These are phyloP conservation scores for Penicillium psychrofluorescens DNA, from an alignment of 495 filamentous ascomycete species.

Conservation along the genomic window DNA sequence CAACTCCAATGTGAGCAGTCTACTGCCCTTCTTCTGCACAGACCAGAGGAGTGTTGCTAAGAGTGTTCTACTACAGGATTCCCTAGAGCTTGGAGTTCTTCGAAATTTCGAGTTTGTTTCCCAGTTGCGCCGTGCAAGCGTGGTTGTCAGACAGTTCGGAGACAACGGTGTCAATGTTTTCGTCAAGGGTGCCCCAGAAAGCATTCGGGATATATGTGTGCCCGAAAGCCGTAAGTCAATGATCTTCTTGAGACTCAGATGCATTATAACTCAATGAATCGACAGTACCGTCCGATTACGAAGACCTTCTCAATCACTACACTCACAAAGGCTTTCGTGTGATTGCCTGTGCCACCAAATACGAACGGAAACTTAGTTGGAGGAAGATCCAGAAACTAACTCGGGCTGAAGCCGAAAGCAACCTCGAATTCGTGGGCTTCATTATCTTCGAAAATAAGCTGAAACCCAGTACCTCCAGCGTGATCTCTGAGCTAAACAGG, in stretches of 20 bases:
- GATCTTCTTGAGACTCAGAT: neutral
- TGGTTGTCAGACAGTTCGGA: slow-evolving; percentile 81
- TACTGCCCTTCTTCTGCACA: slow-evolving; percentile 1
- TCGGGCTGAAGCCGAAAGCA: slow-evolving; percentile 71
- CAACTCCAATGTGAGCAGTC: too few relatives aligned
- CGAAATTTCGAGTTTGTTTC: slow-evolving; percentile 96
- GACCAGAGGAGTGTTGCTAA: neutral
- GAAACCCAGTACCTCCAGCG: slow-evolving; percentile 69
- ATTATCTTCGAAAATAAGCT: slow-evolving; percentile 99
- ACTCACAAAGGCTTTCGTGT: slow-evolving; percentile 94
- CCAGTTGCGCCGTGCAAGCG: slow-evolving; percentile 87
- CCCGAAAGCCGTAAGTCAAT: slow-evolving; percentile 62
- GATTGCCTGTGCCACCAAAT: slow-evolving; percentile 92
- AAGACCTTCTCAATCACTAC: slow-evolving; percentile 79
- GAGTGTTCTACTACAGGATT: slow-evolving; percentile 13
- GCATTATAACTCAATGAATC: slow-evolving; percentile 3
- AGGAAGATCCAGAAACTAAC: slow-evolving; percentile 91
- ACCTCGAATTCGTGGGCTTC: slow-evolving; percentile 84
- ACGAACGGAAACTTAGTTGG: slow-evolving; percentile 81
- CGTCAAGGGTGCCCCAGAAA: slow-evolving; percentile 96
- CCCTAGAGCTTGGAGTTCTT: slow-evolving; percentile 76
- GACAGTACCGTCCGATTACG: slow-evolving; percentile 81
- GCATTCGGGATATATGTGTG: slow-evolving; percentile 85
- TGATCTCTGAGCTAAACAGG: slow-evolving; percentile 74
- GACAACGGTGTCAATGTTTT: slow-evolving; percentile 73